Evolutionary conservation across 495 filamentous ascomycete species (phyloP).

Genomic region (Penicillium verhagenii): DNA sequence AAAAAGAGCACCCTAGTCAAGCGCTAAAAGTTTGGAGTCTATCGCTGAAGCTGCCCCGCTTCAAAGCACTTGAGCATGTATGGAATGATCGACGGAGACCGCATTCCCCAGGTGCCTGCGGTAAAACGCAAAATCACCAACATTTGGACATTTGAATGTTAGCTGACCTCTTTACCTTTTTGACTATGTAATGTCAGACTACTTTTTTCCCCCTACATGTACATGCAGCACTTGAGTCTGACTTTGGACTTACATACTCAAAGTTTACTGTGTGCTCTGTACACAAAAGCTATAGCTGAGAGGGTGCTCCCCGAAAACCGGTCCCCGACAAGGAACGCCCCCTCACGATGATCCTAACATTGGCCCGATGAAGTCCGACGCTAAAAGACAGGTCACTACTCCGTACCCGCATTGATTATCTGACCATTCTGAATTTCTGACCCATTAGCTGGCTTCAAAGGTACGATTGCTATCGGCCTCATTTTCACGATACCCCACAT

Average conservation of each 20-base stretch:
- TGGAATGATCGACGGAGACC: neutral
- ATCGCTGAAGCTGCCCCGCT: constrained; percentile 1
- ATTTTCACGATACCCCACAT: constrained; percentile 63
- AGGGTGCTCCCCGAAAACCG: constrained; percentile 53
- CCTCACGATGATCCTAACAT: neutral
- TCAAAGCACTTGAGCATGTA: neutral
- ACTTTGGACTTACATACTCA: too few species aligned
- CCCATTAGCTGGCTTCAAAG: too few species aligned
- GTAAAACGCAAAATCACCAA: neutral
- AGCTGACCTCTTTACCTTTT: too few species aligned
- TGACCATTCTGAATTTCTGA: constrained; percentile 64
- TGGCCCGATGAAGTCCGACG: constrained; percentile 42
- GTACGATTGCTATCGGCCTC: constrained; percentile 64
- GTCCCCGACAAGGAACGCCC: constrained; percentile 37
- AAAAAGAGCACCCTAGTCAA: too few species aligned
- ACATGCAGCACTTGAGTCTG: too few species aligned
- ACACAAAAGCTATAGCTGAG: too few species aligned
- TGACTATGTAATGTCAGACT: too few species aligned
- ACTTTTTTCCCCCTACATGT: too few species aligned
- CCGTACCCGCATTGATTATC: constrained; percentile 66
- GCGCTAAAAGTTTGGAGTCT: neutral
- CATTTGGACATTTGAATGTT: too few species aligned
- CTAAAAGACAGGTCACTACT: constrained; percentile 60
- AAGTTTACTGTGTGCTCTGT: too few species aligned
- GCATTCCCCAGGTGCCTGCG: neutral